Base-by-base conservation (phyloP, 177 flowering plant genomes). In the Vitis hybrid region DNA sequence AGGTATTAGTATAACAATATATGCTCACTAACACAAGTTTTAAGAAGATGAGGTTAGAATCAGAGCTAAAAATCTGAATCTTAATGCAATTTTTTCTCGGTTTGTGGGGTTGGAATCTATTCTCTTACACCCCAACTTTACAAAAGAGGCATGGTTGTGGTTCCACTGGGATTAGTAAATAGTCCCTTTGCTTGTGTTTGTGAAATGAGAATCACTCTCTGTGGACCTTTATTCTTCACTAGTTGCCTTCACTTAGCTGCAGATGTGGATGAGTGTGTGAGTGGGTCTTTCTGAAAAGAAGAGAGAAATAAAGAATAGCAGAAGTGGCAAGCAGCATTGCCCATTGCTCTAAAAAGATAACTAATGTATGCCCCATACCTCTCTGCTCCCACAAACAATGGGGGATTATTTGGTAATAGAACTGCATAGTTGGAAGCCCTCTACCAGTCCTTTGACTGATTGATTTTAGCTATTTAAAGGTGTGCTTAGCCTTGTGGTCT, bases 271-370 rank as follows among this genome's bases (percentile, higher is more conserved):
- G 77, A 60, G 67, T 15, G 51, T 62, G 59, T 62, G 20, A 66
- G 81, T 72, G 82, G 76, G 71, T 56, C 60, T 73, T 70, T 74
- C 62, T 74, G 56, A 79, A 79, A 76, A 82, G 78, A 78, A 81
- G 80, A 64, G 81, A 69, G 22, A 61, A 51, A 57, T 59, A 66
- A 76, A 67, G 74, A 64, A 78, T 22, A n/a, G 18, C 11, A 59
- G 11, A 77, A 81, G 79, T 75, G 79, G 81, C 54, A 78, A 78
- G 81, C 80, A 81, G 47, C 68, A 72, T 58, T 64, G 67, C 71
- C 83, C 81, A 78, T 28, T 54, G 58, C 68, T 59, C 75, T 17
- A 70, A 60, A 81, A 78, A 68, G 77, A 38, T 4, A 58, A 20
- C 18, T 44, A 44, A 49, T 47, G 44, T 20, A 61, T 73, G 78